Evolutionary conservation across 2,329 filamentous ascomycete genomes (phyloP).

Genomic region (Thermothelomyces thermophilus): DNA sequence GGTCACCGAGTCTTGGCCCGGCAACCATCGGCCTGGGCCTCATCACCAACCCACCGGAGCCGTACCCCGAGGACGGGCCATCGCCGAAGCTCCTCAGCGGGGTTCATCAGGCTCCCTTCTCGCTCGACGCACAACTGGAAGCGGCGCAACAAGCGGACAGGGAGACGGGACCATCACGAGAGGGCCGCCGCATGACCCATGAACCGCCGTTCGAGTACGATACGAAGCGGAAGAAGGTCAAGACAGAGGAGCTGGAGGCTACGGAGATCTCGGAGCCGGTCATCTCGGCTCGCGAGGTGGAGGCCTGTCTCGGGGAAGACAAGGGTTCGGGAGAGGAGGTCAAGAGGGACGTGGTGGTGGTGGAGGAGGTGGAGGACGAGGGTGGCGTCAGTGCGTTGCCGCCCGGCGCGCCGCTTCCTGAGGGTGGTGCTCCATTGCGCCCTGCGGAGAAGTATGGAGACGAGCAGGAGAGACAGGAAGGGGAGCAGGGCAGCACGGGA

Average conservation of each 20-base stretch:
- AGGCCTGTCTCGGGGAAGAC: not conserved
- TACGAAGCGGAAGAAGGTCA: conserved; percentile 32
- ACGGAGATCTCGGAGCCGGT: conserved; percentile 26
- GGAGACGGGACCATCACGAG: conserved; percentile 28
- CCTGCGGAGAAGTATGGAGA: conserved; percentile 33
- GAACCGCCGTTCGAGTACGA: conserved; percentile 34
- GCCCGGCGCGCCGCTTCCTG: no score
- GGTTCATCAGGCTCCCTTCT: conserved; percentile 14
- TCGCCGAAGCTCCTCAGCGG: conserved; percentile 29
- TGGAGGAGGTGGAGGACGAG: conserved; percentile 33
- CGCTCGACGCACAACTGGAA: conserved; percentile 1
- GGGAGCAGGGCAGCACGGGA: conserved; percentile 28
- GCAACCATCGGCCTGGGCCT: conserved; percentile 26
- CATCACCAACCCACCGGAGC: conserved; percentile 27
- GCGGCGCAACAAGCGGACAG: conserved; percentile 17
- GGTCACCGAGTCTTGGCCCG: conserved; percentile 9
- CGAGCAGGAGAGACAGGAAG: conserved; percentile 32
- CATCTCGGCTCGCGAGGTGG: conserved; percentile 24
- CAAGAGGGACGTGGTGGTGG: conserved; percentile 27
- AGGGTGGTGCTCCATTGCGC: conserved; percentile 31
- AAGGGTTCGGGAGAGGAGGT: not conserved
- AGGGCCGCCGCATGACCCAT: conserved; percentile 31
- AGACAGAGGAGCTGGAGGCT: conserved; percentile 26
- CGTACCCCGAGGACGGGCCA: conserved; percentile 28
- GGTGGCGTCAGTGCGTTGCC: conserved; percentile 28